Evolutionary conservation across 257 asterid species (phyloP), one percentile per base, ranked within the genome.

Genomic region (Galeopsis tetrahit): DNA sequence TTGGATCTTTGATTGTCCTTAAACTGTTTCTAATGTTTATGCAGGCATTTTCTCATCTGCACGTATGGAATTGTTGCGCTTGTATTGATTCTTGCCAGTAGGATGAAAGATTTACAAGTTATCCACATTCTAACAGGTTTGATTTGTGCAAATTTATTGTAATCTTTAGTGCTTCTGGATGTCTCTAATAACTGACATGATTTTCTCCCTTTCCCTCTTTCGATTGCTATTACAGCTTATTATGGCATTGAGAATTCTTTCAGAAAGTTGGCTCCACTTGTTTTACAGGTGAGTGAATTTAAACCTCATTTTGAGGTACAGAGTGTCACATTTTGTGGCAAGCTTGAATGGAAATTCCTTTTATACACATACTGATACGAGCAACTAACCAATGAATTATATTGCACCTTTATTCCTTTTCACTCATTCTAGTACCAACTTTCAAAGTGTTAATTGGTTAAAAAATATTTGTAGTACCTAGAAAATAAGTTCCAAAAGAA

Each of bases 31-130:
- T 68, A 36, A 73, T 73, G 74, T 65, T 60, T 66, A 76, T 84
- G 84, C 93, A 91, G 99, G 99, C 99, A 95, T 85, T 90, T 90
- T 10, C 82, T 92, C 79, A 84, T 95, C 80, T 92, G 99, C 79
- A 34, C 86, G 4, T 95, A 95, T 75, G 99, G 98, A 73, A 74
- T 89, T 53, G 77, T 82, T 68, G 96, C 88, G 21, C 90, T 92
- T 70, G 90, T 66, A 5, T 82, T 95, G 72, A 63, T 95, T 81
- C 90, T 95, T 75, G 96, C 97, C 66, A 97, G 99, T 71, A 85
- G 90, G 73, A 74, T 95, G 88, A 92, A 87, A 83, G 98, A 95
- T 40, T 71, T 81, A 70, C 81, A 79, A 75, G 88, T 92, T 70
- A 79, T 87, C 79, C 76, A 80, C 84, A 84, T 95, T 74, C 83